Conservation (phyloP, 257 asterid species). For the Nicotiana attenuata region DNA sequence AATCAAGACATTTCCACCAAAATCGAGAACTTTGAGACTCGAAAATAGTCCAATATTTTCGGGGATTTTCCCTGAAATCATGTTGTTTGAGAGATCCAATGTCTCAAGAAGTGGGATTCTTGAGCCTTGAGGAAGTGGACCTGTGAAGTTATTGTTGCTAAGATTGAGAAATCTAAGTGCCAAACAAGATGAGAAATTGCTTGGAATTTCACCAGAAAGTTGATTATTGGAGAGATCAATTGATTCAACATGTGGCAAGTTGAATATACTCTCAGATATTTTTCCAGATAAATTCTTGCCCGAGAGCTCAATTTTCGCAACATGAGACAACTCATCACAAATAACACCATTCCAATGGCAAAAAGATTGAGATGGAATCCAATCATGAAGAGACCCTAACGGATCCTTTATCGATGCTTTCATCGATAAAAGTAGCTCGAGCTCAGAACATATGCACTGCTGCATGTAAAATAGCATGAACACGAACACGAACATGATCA, state of each 20-base stretch:
- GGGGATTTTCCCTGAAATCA: conserved; percentile 61
- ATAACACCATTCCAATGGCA: conserved; percentile 75
- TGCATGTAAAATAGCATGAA: conserved; percentile 25
- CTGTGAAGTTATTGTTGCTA: conserved; percentile 71
- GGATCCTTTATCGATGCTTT: conserved; percentile 54
- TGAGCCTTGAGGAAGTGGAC: conserved; percentile 32
- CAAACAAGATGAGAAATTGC: conserved; percentile 25
- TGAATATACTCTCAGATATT: conserved; percentile 42
- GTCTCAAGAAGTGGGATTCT: conserved; percentile 41
- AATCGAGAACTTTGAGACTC: conserved; percentile 50
- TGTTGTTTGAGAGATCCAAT: conserved; percentile 66
- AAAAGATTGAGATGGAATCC: conserved; percentile 51
- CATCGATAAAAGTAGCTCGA: conserved; percentile 43
- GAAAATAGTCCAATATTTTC: conserved; percentile 46
- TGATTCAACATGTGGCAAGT: conserved; percentile 35
- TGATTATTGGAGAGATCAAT: conserved; percentile 67
- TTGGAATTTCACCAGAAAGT: conserved; percentile 54
- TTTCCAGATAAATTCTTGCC: conserved; percentile 62
- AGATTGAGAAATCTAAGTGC: conserved; percentile 57
- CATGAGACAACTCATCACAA: conserved; percentile 49
- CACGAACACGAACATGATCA: conserved; percentile 20
- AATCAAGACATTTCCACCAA: conserved; percentile 65
- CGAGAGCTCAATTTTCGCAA: conserved; percentile 49
- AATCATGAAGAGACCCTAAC: conserved; percentile 34
- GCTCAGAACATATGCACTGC: conserved; percentile 41